Base-by-base conservation (phyloP, 1,284 basidiomycete genomes). In the Trichosporon sp. region DNA sequence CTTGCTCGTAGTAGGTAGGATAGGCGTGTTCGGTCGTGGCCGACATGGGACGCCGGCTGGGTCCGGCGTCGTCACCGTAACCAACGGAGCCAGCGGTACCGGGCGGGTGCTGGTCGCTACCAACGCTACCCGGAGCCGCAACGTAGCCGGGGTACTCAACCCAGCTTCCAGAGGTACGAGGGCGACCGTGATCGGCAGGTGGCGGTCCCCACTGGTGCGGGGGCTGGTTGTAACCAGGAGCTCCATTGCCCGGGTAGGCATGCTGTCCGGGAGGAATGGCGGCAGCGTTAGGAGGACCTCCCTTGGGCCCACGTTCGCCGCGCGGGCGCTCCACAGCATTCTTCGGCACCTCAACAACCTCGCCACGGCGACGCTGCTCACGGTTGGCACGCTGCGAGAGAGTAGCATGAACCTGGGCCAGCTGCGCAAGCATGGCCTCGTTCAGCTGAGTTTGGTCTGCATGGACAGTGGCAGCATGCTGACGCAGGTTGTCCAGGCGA, bases 381-480 rank as follows among this genome's bases (percentile, higher is more conserved):
- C 76, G 78, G 59, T 85, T 84, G 31, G 87, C 86, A 8, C 80
- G 76, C 43, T 79, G 80, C 6, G 82, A 83, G 7, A 97, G 92
- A 66, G 88, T 89, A 37, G 93, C 91, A 77, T 97, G 94, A 38
- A 96, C 88, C 2, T 90, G 88, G 43, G 92, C 92, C 71, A 97
- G 89, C 70, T 94, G 91, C 75, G 91, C 89, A 89, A 96, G 93
- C 92, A 96, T 95, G 61, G 88, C 86, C 81, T 96, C 93, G 86
- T 98, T 98, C 81, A 91, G 88, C 0, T 92, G 91, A 0, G 83
- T 77, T 84, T 92, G 92, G 80, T 97, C 94, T 32, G 94, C 90
- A 80, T 98, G 96, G 1, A 97, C 94, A 2, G 95, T 97, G 85
- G 96, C 92, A 0, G 95, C 93, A 83, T 98, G 96, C 80, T 98